Evolutionary conservation across 345 rosid species (phyloP).

Genomic region (Excoecaria agallocha): DNA sequence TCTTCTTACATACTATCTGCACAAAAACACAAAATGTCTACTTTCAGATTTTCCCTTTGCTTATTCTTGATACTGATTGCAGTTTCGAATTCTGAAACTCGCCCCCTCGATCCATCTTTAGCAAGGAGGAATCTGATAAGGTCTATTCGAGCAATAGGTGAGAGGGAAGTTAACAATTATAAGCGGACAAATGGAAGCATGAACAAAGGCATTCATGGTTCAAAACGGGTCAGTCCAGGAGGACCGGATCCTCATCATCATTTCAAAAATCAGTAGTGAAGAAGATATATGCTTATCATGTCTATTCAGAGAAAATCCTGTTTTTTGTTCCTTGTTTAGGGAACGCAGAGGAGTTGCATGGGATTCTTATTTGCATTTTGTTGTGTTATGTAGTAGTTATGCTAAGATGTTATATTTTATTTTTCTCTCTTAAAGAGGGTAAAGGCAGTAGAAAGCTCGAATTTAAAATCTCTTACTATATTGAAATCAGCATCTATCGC

Average conservation of each 20-base stretch:
- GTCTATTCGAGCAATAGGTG: slow-evolving; percentile 19
- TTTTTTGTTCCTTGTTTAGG: neutral
- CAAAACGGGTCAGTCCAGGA: slow-evolving; percentile 46
- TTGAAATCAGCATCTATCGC: neutral
- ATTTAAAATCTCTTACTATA: neutral
- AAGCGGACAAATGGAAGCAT: too few species aligned
- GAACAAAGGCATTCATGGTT: neutral
- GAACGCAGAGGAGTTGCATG: neutral
- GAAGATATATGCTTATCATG: neutral
- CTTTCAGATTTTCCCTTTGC: slow-evolving; percentile 16
- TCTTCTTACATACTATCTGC: neutral
- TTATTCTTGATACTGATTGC: slow-evolving; percentile 14
- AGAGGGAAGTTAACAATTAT: slow-evolving; percentile 21
- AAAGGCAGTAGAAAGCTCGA: too few species aligned
- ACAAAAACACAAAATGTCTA: slow-evolving; percentile 13
- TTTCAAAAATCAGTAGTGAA: slow-evolving; percentile 18
- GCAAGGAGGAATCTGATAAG: slow-evolving; percentile 17
- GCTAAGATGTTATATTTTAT: neutral
- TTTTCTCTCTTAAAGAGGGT: too few species aligned
- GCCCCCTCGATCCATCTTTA: slow-evolving; percentile 10
- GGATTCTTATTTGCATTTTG: too few species aligned
- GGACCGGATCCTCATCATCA: slow-evolving; percentile 60
- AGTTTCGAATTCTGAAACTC: neutral
- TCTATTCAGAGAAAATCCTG: neutral
- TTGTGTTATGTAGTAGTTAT: neutral